Percentiles rank a stretch among this genome's conserved stretches.
These are phyloP conservation scores for Fusarium anthophilum DNA, from an alignment of 2,329 filamentous ascomycete genomes.

Conservation along the genomic window DNA sequence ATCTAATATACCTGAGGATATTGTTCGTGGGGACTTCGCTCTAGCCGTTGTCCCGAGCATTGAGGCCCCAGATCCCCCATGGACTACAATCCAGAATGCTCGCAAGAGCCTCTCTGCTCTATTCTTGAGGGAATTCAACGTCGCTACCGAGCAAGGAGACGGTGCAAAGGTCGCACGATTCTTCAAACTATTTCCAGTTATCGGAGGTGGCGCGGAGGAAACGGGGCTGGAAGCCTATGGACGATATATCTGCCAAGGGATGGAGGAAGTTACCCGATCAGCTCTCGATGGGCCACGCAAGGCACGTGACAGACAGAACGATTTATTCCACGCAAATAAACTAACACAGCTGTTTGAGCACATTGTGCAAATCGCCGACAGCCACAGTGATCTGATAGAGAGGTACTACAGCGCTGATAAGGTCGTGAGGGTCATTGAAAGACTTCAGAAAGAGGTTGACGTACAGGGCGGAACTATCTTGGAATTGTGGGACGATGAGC, in stretches of 20 bases:
- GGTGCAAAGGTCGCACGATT: background rate
- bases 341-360: background rate
- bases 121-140: background rate
- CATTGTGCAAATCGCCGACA: background rate
- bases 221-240: background rate
- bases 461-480: background rate
- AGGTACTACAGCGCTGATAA: background rate
- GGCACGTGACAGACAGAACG: background rate
- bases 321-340: background rate
- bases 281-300: background rate
- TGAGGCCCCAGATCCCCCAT: background rate
- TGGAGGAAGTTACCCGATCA: background rate
- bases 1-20: background rate
- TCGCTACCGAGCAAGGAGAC: background rate
- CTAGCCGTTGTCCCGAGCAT: background rate
- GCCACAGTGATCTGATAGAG: background rate
- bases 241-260: background rate
- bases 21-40: background rate
- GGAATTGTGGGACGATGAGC: background rate
- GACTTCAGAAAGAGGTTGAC: background rate
- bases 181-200: background rate
- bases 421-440: background rate
- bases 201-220: background rate
- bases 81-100: background rate
- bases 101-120: background rate